Base-by-base conservation (phyloP, 1,284 basidiomycete genomes). In the Pholiota adiposa region DNA sequence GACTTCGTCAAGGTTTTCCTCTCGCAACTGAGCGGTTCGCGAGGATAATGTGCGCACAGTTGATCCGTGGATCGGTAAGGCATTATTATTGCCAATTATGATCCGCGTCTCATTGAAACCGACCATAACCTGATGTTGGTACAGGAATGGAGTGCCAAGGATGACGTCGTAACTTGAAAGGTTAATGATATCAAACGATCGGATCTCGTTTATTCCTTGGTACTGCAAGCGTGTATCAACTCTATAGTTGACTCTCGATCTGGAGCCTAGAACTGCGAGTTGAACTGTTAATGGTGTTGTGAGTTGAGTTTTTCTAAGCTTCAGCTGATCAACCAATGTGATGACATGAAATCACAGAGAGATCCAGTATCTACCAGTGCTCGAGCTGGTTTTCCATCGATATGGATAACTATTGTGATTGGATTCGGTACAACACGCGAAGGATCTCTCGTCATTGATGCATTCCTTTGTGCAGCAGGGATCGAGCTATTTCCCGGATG, bases 171-270 rank as follows among this genome's bases (percentile, higher is more conserved):
- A n/a, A n/a, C n/a, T n/a, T n/a, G n/a, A n/a, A n/a, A n/a, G n/a
- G n/a, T n/a, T n/a, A n/a, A n/a, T n/a, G n/a, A n/a, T n/a, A n/a
- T n/a, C n/a, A n/a, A n/a, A n/a, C n/a, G n/a, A n/a, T n/a, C n/a
- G n/a, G n/a, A n/a, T n/a, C n/a, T n/a, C n/a, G 3, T 58, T 46
- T 0, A 79, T 75, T 0, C 19, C 31, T 49, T 77, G 72, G 46
- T 77, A 79, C 6, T 66, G 12, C 0, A 76, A 56, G 0, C 25
- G 7, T 23, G 40, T 43, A 3, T 8, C 14, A 11, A 44, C 48
- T 51, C 38, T 44, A 19, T 18, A 53, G 18, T 57, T 63, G 9
- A 63, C 48, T 33, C 60, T 59, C 3, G 61, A 59, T 6, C 52
- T 4, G 7, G 61, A 63, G 0, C 58, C 61, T 53, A 41, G 33